Evolutionary conservation across 1,139 yeast genomes (phyloP), one percentile per base, ranked within the genome.

Genomic region (Candida buenavistaensis): DNA sequence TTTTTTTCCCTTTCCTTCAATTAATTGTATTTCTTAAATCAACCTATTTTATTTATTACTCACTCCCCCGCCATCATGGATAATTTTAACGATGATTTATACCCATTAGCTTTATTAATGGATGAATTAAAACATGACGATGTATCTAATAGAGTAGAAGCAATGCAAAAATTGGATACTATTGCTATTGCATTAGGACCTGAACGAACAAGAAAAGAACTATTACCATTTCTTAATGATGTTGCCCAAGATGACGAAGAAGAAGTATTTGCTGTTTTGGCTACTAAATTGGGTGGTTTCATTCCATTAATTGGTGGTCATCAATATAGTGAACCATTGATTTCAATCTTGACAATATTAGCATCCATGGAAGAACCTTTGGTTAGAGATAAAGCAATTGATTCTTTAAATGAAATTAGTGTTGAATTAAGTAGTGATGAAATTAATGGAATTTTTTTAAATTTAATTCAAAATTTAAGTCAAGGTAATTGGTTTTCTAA

Each of bases 211-310:
- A 75, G 96, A 41, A 74, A 75, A 33, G 98, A 94, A 60, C 73
- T 94, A 54, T 72, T 94, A 41, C 97, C 97, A 23, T 92, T 92
- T 57, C 73, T 94, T 45, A 64, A 61, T 44, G 87, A 85, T 50
- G 97, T 89, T 28, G 90, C 97, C 8, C 96, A 92, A 49, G 99
- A 92, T 52, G 99, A 94, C 57, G 98, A 94, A 62, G 99, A 94
- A 59, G 99, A 94, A 62, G 96, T 94, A 6, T 82, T 92, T 60
- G 88, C 97, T 1, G 94, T 89, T 13, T 74, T 94, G 47, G 97
- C 97, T 3, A 86, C 84, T 48, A 92, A 90, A 64, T 67, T 94
- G 48, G 96, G 96, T 27, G 78, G 78, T 38, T 92, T 94, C 56
- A 78, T 90, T 25, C 95, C 96, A 47, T 54, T 67, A 45, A 80